Evolutionary conservation across 306 rosid species (phyloP).

Genomic region (Acacia acuminata): DNA sequence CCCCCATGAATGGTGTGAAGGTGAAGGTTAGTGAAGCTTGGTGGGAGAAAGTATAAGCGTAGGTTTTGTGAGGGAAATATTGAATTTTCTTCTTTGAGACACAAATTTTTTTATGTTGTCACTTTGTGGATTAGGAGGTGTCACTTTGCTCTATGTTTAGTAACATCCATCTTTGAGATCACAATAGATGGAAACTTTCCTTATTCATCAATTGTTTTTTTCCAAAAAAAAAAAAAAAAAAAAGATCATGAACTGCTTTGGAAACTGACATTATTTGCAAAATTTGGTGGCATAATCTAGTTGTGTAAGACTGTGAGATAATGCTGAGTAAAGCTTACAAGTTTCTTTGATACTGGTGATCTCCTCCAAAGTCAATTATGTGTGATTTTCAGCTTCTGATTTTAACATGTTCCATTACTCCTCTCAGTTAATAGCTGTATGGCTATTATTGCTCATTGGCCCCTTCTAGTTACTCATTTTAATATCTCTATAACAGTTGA

Average conservation of each 20-base stretch:
- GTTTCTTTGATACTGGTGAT: conserved; percentile 8
- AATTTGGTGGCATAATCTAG: conserved; percentile 6
- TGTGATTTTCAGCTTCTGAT: conserved; percentile 24
- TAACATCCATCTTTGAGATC: neutral
- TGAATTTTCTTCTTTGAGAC: neutral
- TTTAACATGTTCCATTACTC: neutral
- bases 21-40: neutral
- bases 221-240: too few relatives aligned
- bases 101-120: neutral
- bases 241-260: neutral
- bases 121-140: neutral
- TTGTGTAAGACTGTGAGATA: neutral
- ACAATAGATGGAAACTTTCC: neutral
- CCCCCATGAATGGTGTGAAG: neutral
- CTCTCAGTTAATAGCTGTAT: neutral
- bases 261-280: conserved; percentile 1
- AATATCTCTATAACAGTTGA: neutral
- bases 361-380: neutral
- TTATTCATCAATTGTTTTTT: neutral
- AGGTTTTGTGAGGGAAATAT: conserved; percentile 12
- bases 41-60: neutral
- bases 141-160: conserved; percentile 7
- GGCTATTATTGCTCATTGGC: neutral
- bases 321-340: conserved; percentile 10
- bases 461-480: conserved; percentile 11